phyloP scores from a whole-genome alignment of 108 stramenopile species.

The Phaeodactylum tricornutum region DNA sequence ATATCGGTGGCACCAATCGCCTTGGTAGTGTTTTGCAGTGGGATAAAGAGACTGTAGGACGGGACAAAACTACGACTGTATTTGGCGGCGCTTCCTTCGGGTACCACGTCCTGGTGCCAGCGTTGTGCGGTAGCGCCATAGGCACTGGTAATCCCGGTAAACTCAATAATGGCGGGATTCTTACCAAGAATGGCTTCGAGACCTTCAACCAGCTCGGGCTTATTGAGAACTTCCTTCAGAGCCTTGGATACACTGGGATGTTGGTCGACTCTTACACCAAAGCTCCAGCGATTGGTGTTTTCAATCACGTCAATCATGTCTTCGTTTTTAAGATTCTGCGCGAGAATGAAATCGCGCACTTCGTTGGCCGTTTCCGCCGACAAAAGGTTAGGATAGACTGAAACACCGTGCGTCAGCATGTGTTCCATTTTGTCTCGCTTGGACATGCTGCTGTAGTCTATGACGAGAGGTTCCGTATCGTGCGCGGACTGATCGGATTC shows the following conservation, averaged over 20 bases:
- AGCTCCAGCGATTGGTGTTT: conserved; percentile 36
- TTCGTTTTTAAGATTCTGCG: conserved; percentile 20
- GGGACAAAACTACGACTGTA: conserved; percentile 28
- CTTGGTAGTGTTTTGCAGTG: conserved; percentile 43
- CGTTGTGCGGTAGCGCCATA: conserved; percentile 41
- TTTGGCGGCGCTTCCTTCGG: conserved; percentile 20
- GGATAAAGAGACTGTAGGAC: conserved; percentile 32
- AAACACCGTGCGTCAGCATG: conserved; percentile 40
- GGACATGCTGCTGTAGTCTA: conserved; percentile 7
- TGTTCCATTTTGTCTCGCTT: conserved; percentile 12
- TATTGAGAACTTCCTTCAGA: conserved; percentile 25
- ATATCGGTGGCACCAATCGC: conserved; percentile 42
- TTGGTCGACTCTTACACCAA: conserved; percentile 35
- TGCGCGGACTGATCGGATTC: conserved; percentile 30
- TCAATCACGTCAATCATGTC: conserved; percentile 32
- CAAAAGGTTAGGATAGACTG: conserved; percentile 42
- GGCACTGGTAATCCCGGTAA: conserved; percentile 44
- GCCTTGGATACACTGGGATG: conserved; percentile 23
- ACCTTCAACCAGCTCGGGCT: conserved; percentile 16
- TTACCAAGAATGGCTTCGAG: conserved; percentile 35
- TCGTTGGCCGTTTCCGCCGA: conserved; percentile 25
- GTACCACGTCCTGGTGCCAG: conserved; percentile 37
- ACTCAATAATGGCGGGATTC: conserved; percentile 51
- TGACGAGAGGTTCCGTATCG: conserved; percentile 16
- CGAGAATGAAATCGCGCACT: conserved; percentile 36